Conservation (phyloP, 1,284 basidiomycete genomes). For the Microbotryum silenes-acaulis region DNA sequence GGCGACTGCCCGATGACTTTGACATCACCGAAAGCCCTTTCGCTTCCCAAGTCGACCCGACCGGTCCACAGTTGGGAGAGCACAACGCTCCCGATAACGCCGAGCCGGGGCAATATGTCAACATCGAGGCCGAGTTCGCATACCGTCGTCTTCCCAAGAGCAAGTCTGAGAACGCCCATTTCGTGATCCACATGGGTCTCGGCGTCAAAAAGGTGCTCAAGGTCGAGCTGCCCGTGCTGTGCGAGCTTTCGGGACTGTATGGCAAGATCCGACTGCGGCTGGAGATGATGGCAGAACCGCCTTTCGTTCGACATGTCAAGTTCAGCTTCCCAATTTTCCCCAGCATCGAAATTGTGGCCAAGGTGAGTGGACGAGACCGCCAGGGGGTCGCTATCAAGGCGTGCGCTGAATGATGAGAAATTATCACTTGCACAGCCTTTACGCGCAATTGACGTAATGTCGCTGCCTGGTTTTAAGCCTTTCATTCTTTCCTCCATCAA, state of each 20-base stretch:
- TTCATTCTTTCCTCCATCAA: constrained; percentile 3
- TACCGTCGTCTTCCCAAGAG: constrained; percentile 1
- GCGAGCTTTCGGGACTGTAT: neutral
- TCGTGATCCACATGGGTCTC: constrained; percentile 1
- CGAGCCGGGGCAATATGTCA: neutral
- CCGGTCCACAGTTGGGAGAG: neutral
- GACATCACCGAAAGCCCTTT: neutral
- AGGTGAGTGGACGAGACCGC: neutral
- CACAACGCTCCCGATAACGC: neutral
- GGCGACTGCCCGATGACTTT: constrained; percentile 1
- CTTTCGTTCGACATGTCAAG: constrained; percentile 6
- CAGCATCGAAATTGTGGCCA: constrained; percentile 1
- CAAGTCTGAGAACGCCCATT: constrained; percentile 1
- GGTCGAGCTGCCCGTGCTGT: constrained; percentile 2
- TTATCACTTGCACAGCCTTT: neutral
- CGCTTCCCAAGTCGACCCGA: neutral
- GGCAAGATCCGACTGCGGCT: neutral
- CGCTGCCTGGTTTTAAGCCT: neutral
- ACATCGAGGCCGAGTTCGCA: constrained; percentile 3
- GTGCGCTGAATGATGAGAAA: too few species aligned
- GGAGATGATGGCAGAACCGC: constrained; percentile 8
- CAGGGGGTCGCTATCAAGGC: neutral
- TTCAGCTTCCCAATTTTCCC: constrained; percentile 3
- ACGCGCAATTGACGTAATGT: neutral
- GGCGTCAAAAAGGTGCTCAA: constrained; percentile 3